These are phyloP conservation scores for Nevesoporus exiguus DNA, from an alignment of 768 basidiomycete species.

Conservation along the genomic window DNA sequence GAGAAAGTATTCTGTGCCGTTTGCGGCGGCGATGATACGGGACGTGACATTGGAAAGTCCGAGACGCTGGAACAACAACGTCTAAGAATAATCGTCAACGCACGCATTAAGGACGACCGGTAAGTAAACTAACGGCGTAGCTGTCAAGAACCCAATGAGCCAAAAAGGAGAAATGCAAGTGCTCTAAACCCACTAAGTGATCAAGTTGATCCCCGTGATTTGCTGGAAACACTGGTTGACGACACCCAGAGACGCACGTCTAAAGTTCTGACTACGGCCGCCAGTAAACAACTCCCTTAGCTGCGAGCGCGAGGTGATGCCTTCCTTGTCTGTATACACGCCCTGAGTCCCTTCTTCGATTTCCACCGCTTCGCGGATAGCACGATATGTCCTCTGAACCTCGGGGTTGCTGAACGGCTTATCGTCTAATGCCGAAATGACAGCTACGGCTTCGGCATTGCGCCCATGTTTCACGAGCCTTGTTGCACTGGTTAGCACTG, in stretches of 20 bases:
- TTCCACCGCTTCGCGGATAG: conserved; percentile 50
- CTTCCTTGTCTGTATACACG: background rate
- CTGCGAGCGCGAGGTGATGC: conserved; percentile 19
- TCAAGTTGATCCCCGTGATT: conserved; percentile 64
- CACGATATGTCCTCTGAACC: conserved; percentile 51
- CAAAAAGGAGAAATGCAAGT: conserved; percentile 13
- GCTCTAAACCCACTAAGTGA: conserved; percentile 51
- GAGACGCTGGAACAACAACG: conserved; percentile 54
- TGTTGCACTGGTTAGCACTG: background rate
- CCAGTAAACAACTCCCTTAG: conserved; percentile 53
- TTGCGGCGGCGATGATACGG: conserved; percentile 61
- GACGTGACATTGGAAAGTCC: conserved; percentile 56
- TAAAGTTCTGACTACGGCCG: conserved; percentile 59
- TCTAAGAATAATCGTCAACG: conserved; percentile 27
- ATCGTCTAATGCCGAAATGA: conserved; percentile 60
- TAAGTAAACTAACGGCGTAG: conserved; percentile 28
- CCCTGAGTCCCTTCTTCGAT: conserved; percentile 33
- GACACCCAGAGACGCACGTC: conserved; percentile 52
- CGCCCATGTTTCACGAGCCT: conserved; percentile 58
- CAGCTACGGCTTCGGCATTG: conserved; percentile 53
- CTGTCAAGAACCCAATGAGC: conserved; percentile 14
- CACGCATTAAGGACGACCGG: background rate
- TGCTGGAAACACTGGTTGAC: conserved; percentile 66
- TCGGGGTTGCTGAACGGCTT: conserved; percentile 43
- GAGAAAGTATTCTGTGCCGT: conserved; percentile 69